phyloP scores from a whole-genome alignment of 2,329 filamentous ascomycete species.

The Alternaria angustiovoidea region DNA sequence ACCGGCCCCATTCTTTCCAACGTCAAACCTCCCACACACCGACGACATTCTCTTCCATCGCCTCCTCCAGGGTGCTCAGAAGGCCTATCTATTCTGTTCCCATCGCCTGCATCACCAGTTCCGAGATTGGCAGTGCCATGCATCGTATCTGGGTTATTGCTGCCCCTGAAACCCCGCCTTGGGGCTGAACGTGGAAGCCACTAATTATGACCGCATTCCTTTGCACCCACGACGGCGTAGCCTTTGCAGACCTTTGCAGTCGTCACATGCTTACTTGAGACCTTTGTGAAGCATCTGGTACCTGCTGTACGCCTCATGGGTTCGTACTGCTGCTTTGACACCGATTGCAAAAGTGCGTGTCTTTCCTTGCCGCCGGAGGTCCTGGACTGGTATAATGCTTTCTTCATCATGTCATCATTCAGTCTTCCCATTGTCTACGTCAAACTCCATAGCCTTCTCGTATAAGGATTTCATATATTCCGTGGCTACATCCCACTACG shows the following conservation, averaged over 20 bases:
- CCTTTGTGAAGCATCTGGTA: background rate
- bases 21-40: constrained; percentile 12
- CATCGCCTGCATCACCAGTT: background rate
- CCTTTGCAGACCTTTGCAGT: background rate
- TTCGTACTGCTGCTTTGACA: background rate
- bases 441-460: background rate
- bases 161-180: background rate
- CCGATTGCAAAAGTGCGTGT: background rate
- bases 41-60: background rate
- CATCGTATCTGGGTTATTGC: background rate
- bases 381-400: no score
- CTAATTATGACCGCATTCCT: background rate
- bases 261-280: no score
- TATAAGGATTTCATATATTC: background rate
- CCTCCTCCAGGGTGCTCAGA: background rate
- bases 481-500: background rate
- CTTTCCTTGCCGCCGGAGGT: background rate
- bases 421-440: background rate
- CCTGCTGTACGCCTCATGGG: no score
- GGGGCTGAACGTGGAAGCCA: background rate
- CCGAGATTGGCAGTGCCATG: rapidly evolving
- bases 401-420: background rate
- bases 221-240: background rate
- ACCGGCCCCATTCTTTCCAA: constrained; percentile 9
- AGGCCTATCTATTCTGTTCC: background rate